Evolutionary conservation across 768 basidiomycete species (phyloP).

Genomic region (Cyclocybe cylindracea): DNA sequence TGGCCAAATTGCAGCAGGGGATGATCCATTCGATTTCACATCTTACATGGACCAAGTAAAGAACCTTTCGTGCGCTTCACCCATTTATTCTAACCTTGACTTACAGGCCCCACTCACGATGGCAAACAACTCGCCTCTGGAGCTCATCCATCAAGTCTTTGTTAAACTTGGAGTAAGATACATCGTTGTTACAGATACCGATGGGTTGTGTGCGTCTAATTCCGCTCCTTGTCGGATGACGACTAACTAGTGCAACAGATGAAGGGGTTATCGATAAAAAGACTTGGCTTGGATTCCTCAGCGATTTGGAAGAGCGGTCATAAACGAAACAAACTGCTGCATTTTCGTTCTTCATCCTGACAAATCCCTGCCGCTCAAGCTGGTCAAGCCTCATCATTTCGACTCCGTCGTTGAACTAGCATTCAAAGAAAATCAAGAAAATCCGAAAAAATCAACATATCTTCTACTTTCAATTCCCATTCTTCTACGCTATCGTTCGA

Average conservation of each 20-base stretch:
- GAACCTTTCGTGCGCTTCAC: slow-evolving; percentile 1
- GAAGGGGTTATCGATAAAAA: slow-evolving; percentile 95
- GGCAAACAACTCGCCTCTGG: slow-evolving; percentile 82
- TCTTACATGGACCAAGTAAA: slow-evolving; percentile 88
- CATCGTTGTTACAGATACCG: slow-evolving; percentile 78
- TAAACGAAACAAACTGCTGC: slow-evolving; percentile 7
- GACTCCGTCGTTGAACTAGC: too few species aligned
- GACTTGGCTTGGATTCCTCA: slow-evolving; percentile 87
- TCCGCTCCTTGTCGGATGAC: not conserved
- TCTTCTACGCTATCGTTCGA: too few species aligned
- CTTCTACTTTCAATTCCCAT: too few species aligned
- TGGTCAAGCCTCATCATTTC: too few species aligned
- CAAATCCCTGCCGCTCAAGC: too few species aligned
- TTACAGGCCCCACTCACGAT: slow-evolving; percentile 84
- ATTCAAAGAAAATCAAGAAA: too few species aligned
- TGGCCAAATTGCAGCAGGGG: slow-evolving; percentile 19
- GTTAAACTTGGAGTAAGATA: slow-evolving; percentile 92
- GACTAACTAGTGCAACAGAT: slow-evolving; percentile 42
- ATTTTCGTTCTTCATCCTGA: not conserved
- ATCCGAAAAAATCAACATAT: too few species aligned
- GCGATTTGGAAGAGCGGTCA: slow-evolving; percentile 65
- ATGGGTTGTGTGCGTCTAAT: slow-evolving; percentile 67
- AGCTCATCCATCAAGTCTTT: slow-evolving; percentile 92
- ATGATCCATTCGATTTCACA: slow-evolving; percentile 77
- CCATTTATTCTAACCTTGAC: not conserved